Evolutionary conservation across 495 filamentous ascomycete genomes (phyloP), one percentile per base, ranked within the genome.

Genomic region (Penicillium mononematosum): DNA sequence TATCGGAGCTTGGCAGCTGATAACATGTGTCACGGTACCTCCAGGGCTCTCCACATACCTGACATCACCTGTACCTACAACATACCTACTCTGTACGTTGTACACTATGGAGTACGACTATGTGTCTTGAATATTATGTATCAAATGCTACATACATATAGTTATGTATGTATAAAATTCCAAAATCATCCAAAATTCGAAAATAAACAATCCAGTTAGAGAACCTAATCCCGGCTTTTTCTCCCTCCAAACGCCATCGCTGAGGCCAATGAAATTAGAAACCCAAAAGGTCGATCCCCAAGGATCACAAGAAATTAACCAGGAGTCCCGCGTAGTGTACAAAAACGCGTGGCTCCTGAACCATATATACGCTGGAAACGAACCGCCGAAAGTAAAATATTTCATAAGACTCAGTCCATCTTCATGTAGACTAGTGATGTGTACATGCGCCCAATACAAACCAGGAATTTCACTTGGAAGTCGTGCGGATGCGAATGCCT

Each of bases 201-300:
- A 51, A 41, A 41, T 27, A 25, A 25, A 45, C 25, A 36, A 39
- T 24, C 20, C 14, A 16, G 25, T 17, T 47, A 20, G 7, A 36
- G 45, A 39, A 45, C 11, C 47, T 31, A 44, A 46, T 53, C 32
- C 51, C 62, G 7, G 36, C 7, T 58, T 53, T 66, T 59, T 64
- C 67, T 64, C 56, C 62, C 65, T 58, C 51, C 46, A 53, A 73
- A 75, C 72, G 72, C 70, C 70, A 57, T 66, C 66, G 67, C 70
- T 72, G 72, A 67, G 49, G 54, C 50, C 46, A 55, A 58, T 42
- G 59, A 34, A 22, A 51, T 36, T 38, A 36, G 31, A 50, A 50
- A 46, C 36, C 34, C 58, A 19, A 25, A 36, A 49, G 19, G 43
- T 42, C 22, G 45, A 24, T 44, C 25, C 20, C 7, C 4, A 10